phyloP scores from a whole-genome alignment of 495 filamentous ascomycete genomes.

The Penicillium roqueforti region DNA sequence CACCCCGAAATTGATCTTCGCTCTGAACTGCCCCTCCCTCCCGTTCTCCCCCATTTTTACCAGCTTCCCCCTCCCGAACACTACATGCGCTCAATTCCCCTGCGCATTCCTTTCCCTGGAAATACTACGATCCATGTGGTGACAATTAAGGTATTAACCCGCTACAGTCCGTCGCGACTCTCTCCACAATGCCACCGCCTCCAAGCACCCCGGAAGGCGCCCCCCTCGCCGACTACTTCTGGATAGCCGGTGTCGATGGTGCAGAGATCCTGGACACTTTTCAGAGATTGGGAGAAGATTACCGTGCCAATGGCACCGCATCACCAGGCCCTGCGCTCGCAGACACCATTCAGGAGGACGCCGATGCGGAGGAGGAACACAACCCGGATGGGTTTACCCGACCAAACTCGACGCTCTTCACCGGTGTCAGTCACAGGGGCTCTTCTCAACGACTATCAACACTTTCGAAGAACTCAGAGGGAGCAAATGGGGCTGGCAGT shows the following conservation, averaged over 20 bases:
- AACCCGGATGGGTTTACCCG: slow-evolving; percentile 41
- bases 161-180: slow-evolving; percentile 15
- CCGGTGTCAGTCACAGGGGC: slow-evolving; percentile 52
- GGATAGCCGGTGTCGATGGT: slow-evolving; percentile 91
- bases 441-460: slow-evolving; percentile 67
- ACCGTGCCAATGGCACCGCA: slow-evolving; percentile 41
- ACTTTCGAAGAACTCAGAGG: slow-evolving; percentile 53
- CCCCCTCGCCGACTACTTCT: slow-evolving; percentile 97
- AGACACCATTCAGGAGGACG: slow-evolving; percentile 79
- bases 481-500: slow-evolving; percentile 62
- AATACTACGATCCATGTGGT: slow-evolving; percentile 29
- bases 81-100: slow-evolving; percentile 1
- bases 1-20: slow-evolving; percentile 27
- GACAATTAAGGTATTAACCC: slow-evolving; percentile 16
- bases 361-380: slow-evolving; percentile 54
- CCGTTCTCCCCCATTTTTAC: slow-evolving; percentile 12
- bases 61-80: slow-evolving; percentile 4
- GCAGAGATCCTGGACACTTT: slow-evolving; percentile 46
- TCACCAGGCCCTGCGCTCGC: slow-evolving; percentile 56
- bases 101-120: slow-evolving; percentile 2
- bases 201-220: slow-evolving; percentile 45
- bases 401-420: slow-evolving; percentile 47
- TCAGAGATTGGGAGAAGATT: slow-evolving; percentile 50
- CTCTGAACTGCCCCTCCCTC: slow-evolving; percentile 22
- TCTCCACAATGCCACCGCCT: slow-evolving; percentile 27